Percentiles rank a stretch among this genome's conserved stretches.
Evolutionary conservation across 1,139 yeast genomes (phyloP).

Genomic region (Sugiyamaella sp.): DNA sequence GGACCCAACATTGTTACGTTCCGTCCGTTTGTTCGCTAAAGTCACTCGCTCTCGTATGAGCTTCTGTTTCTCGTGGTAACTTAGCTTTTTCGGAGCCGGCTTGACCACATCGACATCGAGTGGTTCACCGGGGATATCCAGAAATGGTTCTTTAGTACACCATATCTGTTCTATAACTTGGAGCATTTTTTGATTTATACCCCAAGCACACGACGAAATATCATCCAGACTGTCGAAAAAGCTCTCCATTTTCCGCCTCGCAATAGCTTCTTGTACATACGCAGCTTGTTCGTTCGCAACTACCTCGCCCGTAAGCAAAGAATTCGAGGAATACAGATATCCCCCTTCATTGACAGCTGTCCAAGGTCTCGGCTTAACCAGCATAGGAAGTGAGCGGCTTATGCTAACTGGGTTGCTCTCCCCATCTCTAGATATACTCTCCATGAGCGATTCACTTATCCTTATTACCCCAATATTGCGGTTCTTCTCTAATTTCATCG

Average conservation of each 20-base stretch:
- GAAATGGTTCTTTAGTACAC: conserved; percentile 63
- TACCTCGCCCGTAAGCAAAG: conserved; percentile 60
- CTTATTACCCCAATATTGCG: conserved; percentile 74
- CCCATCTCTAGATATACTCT: conserved; percentile 45
- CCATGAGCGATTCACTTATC: conserved; percentile 64
- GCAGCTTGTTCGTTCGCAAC: conserved; percentile 77
- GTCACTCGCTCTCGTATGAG: conserved; percentile 57
- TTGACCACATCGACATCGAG: conserved; percentile 49
- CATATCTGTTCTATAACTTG: conserved; percentile 69
- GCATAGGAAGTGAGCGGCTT: no score
- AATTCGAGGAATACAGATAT: conserved; percentile 56
- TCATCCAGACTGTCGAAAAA: conserved; percentile 78
- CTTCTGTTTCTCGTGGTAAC: conserved; percentile 6
- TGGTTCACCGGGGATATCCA: conserved; percentile 66
- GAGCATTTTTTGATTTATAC: conserved; percentile 69
- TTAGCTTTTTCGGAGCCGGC: conserved; percentile 51
- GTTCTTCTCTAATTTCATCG: conserved; percentile 71
- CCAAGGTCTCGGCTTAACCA: conserved; percentile 84
- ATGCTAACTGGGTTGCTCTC: no score
- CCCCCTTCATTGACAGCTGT: conserved; percentile 74
- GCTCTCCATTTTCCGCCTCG: conserved; percentile 58
- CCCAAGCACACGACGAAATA: conserved; percentile 86
- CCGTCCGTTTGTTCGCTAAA: conserved; percentile 61
- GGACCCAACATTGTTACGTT: conserved; percentile 50
- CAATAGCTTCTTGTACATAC: conserved; percentile 75